phyloP scores from a whole-genome alignment of 1,139 yeast species.

The Diutina scorzettiae region DNA sequence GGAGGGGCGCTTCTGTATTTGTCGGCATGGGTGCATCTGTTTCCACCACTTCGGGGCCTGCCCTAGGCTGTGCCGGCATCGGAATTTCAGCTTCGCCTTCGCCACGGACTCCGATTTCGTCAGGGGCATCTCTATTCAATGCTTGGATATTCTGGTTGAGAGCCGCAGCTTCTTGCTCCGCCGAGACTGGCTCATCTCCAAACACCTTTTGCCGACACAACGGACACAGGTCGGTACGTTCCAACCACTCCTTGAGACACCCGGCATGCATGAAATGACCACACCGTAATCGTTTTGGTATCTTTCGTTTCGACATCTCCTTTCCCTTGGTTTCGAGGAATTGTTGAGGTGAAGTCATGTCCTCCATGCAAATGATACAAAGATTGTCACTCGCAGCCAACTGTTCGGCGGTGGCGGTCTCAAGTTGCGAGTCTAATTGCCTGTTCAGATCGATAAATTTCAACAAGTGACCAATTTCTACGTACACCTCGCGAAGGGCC shows the following conservation, averaged over 20 bases:
- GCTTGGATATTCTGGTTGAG: not conserved
- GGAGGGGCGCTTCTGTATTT: not conserved
- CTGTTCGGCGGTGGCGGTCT: slow-evolving; percentile 49
- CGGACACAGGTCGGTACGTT: slow-evolving; percentile 85
- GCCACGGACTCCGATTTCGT: not conserved
- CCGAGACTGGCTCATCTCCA: slow-evolving; percentile 8
- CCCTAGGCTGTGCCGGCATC: not conserved
- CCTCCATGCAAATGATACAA: slow-evolving; percentile 81
- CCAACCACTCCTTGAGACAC: slow-evolving; percentile 88
- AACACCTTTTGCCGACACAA: slow-evolving; percentile 74
- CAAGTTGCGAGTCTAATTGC: slow-evolving; percentile 53
- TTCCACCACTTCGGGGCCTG: not conserved
- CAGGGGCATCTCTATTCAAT: slow-evolving; percentile 1
- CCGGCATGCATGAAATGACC: slow-evolving; percentile 85
- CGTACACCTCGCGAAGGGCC: slow-evolving; percentile 36
- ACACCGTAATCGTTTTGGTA: slow-evolving; percentile 70
- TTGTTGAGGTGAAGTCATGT: slow-evolving; percentile 40
- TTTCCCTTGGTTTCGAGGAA: slow-evolving; percentile 15
- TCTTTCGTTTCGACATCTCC: slow-evolving; percentile 28
- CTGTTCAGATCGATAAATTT: slow-evolving; percentile 51
- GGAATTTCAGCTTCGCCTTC: not conserved
- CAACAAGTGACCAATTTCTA: slow-evolving; percentile 39
- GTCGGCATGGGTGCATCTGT: not conserved
- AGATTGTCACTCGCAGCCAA: slow-evolving; percentile 46
- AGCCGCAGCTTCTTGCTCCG: not conserved